Evolutionary conservation across 352 stramenopile genomes (phyloP).

Genomic region (Phytopythium boreale): DNA sequence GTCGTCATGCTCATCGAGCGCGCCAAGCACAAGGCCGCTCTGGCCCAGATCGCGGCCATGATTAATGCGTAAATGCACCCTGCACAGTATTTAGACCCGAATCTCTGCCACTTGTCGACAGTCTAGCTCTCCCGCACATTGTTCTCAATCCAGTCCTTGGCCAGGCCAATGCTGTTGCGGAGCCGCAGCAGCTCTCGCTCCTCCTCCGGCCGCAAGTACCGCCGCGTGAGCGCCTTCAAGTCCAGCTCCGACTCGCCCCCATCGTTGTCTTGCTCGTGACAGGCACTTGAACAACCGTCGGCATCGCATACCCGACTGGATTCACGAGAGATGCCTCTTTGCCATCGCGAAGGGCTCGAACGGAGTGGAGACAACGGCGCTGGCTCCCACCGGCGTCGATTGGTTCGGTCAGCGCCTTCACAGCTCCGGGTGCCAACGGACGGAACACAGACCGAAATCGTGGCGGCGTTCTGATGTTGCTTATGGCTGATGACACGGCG

Average conservation of each 20-base stretch:
- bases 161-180: constrained; percentile 55
- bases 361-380: constrained; percentile 50
- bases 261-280: background rate
- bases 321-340: constrained; percentile 52
- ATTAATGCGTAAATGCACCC: constrained; percentile 64
- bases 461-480: background rate
- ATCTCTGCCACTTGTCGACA: background rate
- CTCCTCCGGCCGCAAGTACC: constrained; percentile 62
- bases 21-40: constrained; percentile 77
- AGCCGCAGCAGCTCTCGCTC: constrained; percentile 47
- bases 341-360: constrained; percentile 44
- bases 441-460: too few species aligned
- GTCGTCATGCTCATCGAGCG: constrained; percentile 79
- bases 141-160: constrained; percentile 64
- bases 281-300: background rate
- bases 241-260: background rate
- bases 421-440: background rate
- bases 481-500: constrained; percentile 30
- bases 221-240: constrained; percentile 10
- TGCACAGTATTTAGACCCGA: constrained; percentile 43
- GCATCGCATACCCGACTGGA: background rate
- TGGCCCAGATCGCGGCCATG: constrained; percentile 73
- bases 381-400: constrained; percentile 14
- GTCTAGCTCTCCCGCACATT: constrained; percentile 8
- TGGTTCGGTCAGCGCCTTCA: background rate